Percentiles rank a stretch among this genome's conserved stretches.
phyloP scores from a whole-genome alignment of 371 early-diverging fungal species.

The Rhizopus stolonifer region DNA sequence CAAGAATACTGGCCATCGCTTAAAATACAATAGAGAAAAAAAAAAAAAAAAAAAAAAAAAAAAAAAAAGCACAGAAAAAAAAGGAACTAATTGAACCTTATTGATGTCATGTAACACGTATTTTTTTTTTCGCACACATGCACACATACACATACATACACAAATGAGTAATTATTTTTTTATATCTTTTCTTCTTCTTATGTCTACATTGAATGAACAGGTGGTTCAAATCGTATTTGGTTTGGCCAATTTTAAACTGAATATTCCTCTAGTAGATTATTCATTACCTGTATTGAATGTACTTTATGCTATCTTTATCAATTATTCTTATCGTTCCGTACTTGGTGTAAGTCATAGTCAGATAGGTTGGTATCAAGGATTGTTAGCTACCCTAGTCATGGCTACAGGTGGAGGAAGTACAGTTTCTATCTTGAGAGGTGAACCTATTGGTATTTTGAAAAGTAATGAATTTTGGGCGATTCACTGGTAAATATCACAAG shows the following conservation, averaged over 20 bases:
- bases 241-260: conserved; percentile 24
- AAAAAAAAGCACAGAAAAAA: no score
- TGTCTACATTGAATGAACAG: no score
- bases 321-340: conserved; percentile 54
- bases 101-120: no score
- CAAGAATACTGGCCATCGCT: conserved; percentile 29
- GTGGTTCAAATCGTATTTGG: no score
- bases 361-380: conserved; percentile 54
- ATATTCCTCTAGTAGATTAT: conserved; percentile 27
- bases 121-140: no score
- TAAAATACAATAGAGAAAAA: no score
- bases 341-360: conserved; percentile 43
- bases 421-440: conserved; percentile 40
- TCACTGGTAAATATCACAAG: conserved; percentile 49
- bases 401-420: conserved; percentile 59
- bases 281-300: conserved; percentile 47
- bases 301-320: conserved; percentile 53
- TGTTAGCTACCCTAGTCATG: conserved; percentile 56
- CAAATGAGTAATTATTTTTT: no score
- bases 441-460: conserved; percentile 41
- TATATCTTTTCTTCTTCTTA: no score
- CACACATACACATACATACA: no score
- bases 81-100: no score
- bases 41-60: no score
- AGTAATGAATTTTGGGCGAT: conserved; percentile 45